Evolutionary conservation across 768 basidiomycete genomes (phyloP).

Genomic region (Hericium coralloides): DNA sequence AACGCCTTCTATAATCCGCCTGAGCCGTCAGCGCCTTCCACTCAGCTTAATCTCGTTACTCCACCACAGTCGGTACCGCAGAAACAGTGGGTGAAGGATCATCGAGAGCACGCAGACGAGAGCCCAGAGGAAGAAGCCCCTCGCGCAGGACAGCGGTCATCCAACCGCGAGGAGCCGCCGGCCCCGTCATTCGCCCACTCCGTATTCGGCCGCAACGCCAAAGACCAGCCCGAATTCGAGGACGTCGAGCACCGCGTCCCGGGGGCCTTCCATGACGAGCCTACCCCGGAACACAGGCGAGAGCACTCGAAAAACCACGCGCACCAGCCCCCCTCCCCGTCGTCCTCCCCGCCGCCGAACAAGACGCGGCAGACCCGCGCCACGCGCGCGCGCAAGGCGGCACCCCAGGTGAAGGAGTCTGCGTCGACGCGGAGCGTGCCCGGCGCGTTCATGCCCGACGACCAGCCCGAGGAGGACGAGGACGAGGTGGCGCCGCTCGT

Average conservation of each 20-base stretch:
- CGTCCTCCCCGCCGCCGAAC: conserved; percentile 3
- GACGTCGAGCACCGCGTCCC: neutral
- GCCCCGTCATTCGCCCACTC: neutral
- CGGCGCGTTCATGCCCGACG: neutral
- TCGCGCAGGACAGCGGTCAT: no score
- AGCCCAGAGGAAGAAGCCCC: neutral
- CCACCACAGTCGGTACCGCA: neutral
- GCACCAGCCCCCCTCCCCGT: conserved; percentile 10
- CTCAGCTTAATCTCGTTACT: neutral
- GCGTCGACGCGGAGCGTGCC: neutral
- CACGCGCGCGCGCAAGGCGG: conserved; percentile 2
- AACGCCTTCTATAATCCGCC: neutral
- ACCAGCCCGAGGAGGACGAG: conserved; percentile 5
- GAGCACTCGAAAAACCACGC: neutral
- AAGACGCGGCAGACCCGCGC: conserved; percentile 6
- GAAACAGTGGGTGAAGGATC: no score
- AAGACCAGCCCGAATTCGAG: neutral
- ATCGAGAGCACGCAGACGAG: neutral
- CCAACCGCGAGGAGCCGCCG: neutral
- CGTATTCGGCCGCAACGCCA: neutral
- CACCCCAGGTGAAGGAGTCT: neutral
- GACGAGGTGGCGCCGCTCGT: conserved; percentile 13
- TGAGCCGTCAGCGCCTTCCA: neutral
- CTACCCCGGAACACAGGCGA: neutral
- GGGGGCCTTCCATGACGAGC: neutral